Evolutionary conservation across 2,329 filamentous ascomycete species (phyloP), one percentile per base, ranked within the genome.

Genomic region (Onygena corvina): DNA sequence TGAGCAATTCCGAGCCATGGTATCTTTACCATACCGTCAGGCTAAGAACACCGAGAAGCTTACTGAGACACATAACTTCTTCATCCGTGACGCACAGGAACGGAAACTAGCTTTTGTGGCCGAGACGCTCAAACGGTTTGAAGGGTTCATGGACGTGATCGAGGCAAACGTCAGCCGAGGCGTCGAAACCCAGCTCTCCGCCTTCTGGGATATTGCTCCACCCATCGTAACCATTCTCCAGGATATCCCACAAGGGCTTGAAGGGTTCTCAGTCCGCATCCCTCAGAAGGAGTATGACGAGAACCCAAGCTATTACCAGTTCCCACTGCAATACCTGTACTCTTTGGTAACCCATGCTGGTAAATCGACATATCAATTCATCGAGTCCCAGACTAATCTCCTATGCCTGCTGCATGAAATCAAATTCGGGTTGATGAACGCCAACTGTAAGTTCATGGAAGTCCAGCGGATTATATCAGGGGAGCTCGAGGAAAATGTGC

Each of bases 121-220:
- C 48, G 84, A 88, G 56, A 78, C 82, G 0, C 71, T 89, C 27
- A 75, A 79, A 55, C 81, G 92, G 9, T 81, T 83, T 16, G 78
- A 86, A 57, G 81, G 83, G 18, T 89, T 96, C 61, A 76, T 86
- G 57, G 75, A 76, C 42, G 79, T 92, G 4, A 79, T 95, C 25
- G 87, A 94, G 62, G 76, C 81, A 57, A 92, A 92, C 49, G 89
- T 94, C 18, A 80, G 81, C 16, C 81, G 86, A 7, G 92, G 90
- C 12, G 87, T 96, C 8, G 88, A 95, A 63, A 79, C 87, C 49
- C 92, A 96, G 67, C 76, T 95, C 2, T 89, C 84, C 7, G 89
- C 90, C 0, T 98, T 96, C 64, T 98, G 92, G 92, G 92, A 98
- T 61, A 94, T 96, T 59, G 90, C 89, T 1, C 92, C 92, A 2